Evolutionary conservation across 1,284 basidiomycete genomes (phyloP).

Genomic region (Gastroboletus turbinatus): DNA sequence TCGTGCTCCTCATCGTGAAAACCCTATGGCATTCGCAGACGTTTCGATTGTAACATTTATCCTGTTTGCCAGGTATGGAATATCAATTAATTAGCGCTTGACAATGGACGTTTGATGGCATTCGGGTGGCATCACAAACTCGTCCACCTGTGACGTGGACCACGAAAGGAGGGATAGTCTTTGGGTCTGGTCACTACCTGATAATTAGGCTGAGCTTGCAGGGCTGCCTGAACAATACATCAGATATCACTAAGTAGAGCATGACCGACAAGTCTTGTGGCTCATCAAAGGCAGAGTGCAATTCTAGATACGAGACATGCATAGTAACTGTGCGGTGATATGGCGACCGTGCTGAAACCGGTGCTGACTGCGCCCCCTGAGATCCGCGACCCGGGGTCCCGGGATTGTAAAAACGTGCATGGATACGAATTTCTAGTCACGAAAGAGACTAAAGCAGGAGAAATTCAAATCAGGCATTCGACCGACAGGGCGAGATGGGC

Average conservation of each 20-base stretch:
- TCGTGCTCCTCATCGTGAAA: not conserved
- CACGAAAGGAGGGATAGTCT: not conserved
- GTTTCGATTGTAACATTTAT: not conserved
- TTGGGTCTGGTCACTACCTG: not conserved
- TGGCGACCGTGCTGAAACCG: not conserved
- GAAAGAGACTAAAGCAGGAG: not conserved
- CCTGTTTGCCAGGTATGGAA: not conserved
- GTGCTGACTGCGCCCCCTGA: conserved; percentile 13
- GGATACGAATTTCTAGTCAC: conserved; percentile 3
- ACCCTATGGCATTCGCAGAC: not conserved
- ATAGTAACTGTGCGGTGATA: not conserved
- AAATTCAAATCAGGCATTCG: not conserved
- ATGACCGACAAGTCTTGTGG: not conserved
- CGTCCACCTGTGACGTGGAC: not conserved
- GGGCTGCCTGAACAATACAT: too few species aligned
- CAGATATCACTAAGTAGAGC: too few species aligned
- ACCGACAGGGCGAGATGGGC: not conserved
- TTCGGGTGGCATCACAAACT: not conserved
- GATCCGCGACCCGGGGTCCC: conserved; percentile 12
- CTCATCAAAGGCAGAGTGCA: not conserved
- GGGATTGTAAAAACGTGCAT: not conserved
- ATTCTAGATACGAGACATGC: too few species aligned
- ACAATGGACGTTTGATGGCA: not conserved
- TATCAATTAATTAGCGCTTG: not conserved
- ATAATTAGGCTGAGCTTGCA: too few species aligned